Evolutionary conservation across 306 rosid species (phyloP).

Genomic region (Pachyrhizus erosus): DNA sequence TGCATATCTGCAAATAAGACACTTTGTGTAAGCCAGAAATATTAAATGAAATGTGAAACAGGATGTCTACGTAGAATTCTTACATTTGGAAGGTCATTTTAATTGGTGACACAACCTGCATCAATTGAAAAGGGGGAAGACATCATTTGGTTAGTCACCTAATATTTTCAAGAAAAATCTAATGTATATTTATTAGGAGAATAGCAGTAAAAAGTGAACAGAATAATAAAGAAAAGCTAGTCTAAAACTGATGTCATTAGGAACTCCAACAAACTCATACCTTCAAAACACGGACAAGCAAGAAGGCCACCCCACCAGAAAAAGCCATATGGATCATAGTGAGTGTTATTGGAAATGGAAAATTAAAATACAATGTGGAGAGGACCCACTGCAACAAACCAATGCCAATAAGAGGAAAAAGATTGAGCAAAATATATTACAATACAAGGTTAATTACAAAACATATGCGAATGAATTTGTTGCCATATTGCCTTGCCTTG

Average conservation of each 20-base stretch:
- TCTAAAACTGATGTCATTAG: slow-evolving; percentile 36
- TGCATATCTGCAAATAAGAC: slow-evolving; percentile 75
- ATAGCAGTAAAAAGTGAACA: slow-evolving; percentile 26
- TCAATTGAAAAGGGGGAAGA: slow-evolving; percentile 26
- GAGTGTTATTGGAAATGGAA: slow-evolving; percentile 69
- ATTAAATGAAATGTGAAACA: slow-evolving; percentile 32
- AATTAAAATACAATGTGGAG: slow-evolving; percentile 62
- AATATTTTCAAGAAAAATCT: slow-evolving; percentile 19
- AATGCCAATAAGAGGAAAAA: slow-evolving; percentile 25
- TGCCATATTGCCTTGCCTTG: slow-evolving; percentile 40
- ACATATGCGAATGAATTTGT: slow-evolving; percentile 3
- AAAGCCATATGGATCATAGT: slow-evolving; percentile 76
- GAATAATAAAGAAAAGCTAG: slow-evolving; percentile 17
- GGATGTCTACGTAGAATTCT: slow-evolving; percentile 47
- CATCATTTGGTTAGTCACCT: slow-evolving; percentile 17
- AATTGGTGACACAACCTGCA: slow-evolving; percentile 97
- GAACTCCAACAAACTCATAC: slow-evolving; percentile 44
- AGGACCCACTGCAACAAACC: slow-evolving; percentile 64
- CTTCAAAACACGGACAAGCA: slow-evolving; percentile 65
- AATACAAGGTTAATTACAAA: slow-evolving; percentile 2
- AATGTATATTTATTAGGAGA: slow-evolving; percentile 21
- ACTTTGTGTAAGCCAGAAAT: slow-evolving; percentile 39
- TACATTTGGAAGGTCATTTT: slow-evolving; percentile 96
- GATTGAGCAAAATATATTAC: slow-evolving; percentile 22
- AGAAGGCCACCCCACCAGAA: slow-evolving; percentile 59